Evolutionary conservation across 148 eudicot species (phyloP).

Genomic region (Nepenthes mirabilis): DNA sequence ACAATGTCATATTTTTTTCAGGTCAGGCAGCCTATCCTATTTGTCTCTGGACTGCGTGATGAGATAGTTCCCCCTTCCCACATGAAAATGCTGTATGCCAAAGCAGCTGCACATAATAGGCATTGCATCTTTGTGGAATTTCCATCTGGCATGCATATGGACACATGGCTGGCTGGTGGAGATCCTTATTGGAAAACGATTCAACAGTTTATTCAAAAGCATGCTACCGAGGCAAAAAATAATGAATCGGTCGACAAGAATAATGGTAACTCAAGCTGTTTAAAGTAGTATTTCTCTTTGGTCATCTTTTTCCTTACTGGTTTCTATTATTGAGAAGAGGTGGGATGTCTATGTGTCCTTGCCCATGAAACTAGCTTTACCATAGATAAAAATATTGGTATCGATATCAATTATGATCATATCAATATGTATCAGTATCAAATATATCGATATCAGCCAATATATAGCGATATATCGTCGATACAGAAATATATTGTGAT

Average conservation of each 20-base stretch:
- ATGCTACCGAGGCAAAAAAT: slow-evolving; percentile 18
- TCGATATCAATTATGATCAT: too few species aligned
- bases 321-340: too few species aligned
- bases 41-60: slow-evolving; percentile 84
- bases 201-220: slow-evolving; percentile 36
- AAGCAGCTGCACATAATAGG: slow-evolving; percentile 72
- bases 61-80: slow-evolving; percentile 93
- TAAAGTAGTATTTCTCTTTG: neutral
- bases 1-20: slow-evolving; percentile 16
- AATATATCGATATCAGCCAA: too few species aligned
- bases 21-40: slow-evolving; percentile 83
- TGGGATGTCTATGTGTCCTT: too few species aligned
- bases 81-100: slow-evolving; percentile 82
- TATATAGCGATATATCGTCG: too few species aligned
- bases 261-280: slow-evolving; percentile 18
- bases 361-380: too few species aligned
- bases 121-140: slow-evolving; percentile 69
- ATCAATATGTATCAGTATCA: too few species aligned
- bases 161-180: slow-evolving; percentile 95
- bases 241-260: slow-evolving; percentile 18
- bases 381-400: too few species aligned
- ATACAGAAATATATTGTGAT: too few species aligned
- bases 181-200: slow-evolving; percentile 74
- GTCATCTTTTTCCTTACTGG: too few species aligned
- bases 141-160: slow-evolving; percentile 97